Conservation (phyloP, 352 stramenopile genomes). For the Phytophthora palmivora region DNA sequence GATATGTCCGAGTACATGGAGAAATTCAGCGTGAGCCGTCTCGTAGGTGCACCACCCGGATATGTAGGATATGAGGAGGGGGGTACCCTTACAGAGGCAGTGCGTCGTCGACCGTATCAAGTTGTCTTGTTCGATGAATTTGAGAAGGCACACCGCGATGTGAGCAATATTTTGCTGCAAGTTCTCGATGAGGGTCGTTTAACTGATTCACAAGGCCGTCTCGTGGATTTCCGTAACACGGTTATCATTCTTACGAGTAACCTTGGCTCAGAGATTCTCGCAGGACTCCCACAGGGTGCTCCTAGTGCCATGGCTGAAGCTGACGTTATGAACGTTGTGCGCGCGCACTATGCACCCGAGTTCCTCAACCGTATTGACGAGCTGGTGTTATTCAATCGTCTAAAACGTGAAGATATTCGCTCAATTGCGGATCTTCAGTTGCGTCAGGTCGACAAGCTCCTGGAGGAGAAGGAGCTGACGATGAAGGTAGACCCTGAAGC, state of each 20-base stretch:
- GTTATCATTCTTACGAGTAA: conserved; percentile 99
- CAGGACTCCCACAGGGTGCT: conserved; percentile 56
- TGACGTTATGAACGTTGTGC: conserved; percentile 91
- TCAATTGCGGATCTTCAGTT: conserved; percentile 96
- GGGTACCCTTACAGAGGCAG: conserved; percentile 95
- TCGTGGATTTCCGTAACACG: conserved; percentile 98
- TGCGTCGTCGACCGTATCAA: conserved; percentile 94
- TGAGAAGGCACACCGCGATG: conserved; percentile 97
- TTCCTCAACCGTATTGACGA: conserved; percentile 99
- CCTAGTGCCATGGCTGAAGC: conserved; percentile 69
- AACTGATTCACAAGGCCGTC: conserved; percentile 95
- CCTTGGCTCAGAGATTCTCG: conserved; percentile 93
- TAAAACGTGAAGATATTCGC: conserved; percentile 92
- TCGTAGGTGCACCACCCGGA: conserved; percentile 93
- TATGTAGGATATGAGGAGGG: conserved; percentile 96
- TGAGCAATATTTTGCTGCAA: conserved; percentile 97
- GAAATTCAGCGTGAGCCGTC: conserved; percentile 93
- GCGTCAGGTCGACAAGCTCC: conserved; percentile 86
- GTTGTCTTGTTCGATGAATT: conserved; percentile 98
- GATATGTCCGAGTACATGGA: conserved; percentile 99
- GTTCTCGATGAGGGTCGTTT: conserved; percentile 89
- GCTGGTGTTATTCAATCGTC: conserved; percentile 97
- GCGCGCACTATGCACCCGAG: conserved; percentile 96
- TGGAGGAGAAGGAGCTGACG: conserved; percentile 93
- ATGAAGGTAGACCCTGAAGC: conserved; percentile 91